Base-by-base conservation (phyloP, 2,329 filamentous ascomycete genomes). In the Talaromyces pinophilus region DNA sequence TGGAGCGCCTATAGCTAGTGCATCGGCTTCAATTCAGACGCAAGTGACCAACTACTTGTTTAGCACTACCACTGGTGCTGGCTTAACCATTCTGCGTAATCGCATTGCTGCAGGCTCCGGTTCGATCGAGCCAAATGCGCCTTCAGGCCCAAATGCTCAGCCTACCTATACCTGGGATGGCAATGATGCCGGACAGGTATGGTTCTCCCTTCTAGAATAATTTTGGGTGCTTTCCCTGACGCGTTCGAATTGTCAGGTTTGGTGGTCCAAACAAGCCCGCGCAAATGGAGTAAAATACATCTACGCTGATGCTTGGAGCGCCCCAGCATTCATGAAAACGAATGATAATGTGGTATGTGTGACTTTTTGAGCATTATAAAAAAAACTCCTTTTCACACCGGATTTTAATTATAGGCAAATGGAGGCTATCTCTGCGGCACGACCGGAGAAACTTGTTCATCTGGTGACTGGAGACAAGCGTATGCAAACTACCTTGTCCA, bases 321-420 rank as follows among this genome's bases (percentile, higher is more conserved):
- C 82, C 0, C 82, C 82, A 0, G 81, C 80, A 0, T 83, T 80
- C 70, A 83, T 84, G 82, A 83, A 83, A 72, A 82, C 80, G 0
- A 82, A 78, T 64, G 75, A 75, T 1, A 74, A 72, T 33, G 25
- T 25, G 13, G 59, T 61, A 48, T 5, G 59, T 61, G 35, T 50
- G 68, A 67, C 6, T 71, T 19, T 11, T 75, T 42, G 22, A 30
- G 48, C 48, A 2, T 30, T n/a, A 28, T 17, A 28, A 0, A 52
- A 13, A 8, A 8, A 30, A 30, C 1, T 28, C 5, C 1, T 28
- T 50, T 17, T 52, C 2, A 50, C 46, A 3, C 19, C 10, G 8
- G 6, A 17, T 17, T 17, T 6, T 17, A 10, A 52, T 30, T 8
- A 13, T 52, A 52, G 48, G 48, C 48, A 30, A 52, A 52, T 52